A percentile compares a stretch with the other conserved stretches of the same genome.
Conservation (phyloP, 306 rosid species). For the Vigna trinervia region DNA sequence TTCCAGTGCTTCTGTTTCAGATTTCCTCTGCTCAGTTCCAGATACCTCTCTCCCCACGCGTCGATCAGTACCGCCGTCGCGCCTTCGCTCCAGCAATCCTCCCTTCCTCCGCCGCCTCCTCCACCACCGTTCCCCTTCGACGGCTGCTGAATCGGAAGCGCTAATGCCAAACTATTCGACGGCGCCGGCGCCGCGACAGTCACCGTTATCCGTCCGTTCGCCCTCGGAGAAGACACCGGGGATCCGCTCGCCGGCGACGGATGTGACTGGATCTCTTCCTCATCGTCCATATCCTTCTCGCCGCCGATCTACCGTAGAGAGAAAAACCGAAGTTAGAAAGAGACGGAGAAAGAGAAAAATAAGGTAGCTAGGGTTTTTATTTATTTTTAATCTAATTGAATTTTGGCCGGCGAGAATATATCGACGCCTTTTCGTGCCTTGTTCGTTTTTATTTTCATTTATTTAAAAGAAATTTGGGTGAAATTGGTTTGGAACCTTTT, state of each 20-base stretch:
- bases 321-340: constrained; percentile 29
- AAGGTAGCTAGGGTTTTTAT: constrained; percentile 49
- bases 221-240: constrained; percentile 62
- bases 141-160: constrained; percentile 67
- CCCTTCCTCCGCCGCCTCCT: constrained; percentile 64
- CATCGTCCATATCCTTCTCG: constrained; percentile 60
- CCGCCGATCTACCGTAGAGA: constrained; percentile 52
- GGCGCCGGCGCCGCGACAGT: constrained; percentile 75
- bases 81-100: constrained; percentile 98
- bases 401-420: constrained; percentile 69
- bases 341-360: constrained; percentile 19
- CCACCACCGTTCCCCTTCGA: constrained; percentile 49
- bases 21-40: constrained; percentile 94
- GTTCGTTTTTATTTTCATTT: constrained; percentile 4
- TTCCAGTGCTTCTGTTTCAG: constrained; percentile 98
- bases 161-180: constrained; percentile 59
- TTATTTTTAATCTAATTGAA: constrained; percentile 22
- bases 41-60: constrained; percentile 97
- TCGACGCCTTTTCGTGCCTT: constrained; percentile 48
- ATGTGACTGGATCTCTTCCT: constrained; percentile 83
- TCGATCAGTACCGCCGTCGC: constrained; percentile 95
- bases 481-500: constrained; percentile 19
- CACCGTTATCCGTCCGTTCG: constrained; percentile 77
- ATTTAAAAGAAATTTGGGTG: not conserved
- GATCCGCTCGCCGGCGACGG: constrained; percentile 77